A percentile compares a stretch with the other conserved stretches of the same genome.
Evolutionary conservation across 2,329 filamentous ascomycete genomes (phyloP).

Genomic region (Sclerotinia nivalis): DNA sequence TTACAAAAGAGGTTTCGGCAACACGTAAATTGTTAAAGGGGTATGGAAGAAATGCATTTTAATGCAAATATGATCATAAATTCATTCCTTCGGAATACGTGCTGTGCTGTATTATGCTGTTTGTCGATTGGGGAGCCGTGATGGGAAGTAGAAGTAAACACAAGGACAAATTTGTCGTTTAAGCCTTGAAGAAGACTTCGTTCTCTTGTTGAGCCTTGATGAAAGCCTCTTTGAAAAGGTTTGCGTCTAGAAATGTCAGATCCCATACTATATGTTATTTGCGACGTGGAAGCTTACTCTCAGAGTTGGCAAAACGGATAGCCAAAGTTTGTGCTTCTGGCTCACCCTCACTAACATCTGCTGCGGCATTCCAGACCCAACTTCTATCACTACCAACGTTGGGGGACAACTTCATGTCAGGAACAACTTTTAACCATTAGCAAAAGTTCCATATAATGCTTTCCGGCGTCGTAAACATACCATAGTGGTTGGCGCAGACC

Average conservation of each 20-base stretch:
- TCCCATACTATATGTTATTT: background rate
- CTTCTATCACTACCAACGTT: constrained; percentile 97
- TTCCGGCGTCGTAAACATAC: constrained; percentile 55
- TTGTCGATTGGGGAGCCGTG: constrained; percentile 29
- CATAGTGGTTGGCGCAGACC: constrained; percentile 99
- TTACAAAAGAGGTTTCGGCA: constrained; percentile 33
- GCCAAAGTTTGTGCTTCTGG: constrained; percentile 94
- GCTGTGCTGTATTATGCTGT: constrained; percentile 28
- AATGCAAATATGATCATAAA: constrained; percentile 34
- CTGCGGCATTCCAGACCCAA: constrained; percentile 99
- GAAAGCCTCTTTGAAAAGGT: constrained; percentile 96
- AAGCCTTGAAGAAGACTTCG: constrained; percentile 73
- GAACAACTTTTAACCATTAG: constrained; percentile 66
- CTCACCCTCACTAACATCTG: constrained; percentile 97
- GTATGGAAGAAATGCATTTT: constrained; percentile 26
- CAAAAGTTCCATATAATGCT: background rate
- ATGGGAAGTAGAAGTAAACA: constrained; percentile 26
- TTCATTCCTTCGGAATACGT: constrained; percentile 34
- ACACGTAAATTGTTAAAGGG: constrained; percentile 31
- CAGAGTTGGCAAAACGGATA: constrained; percentile 95
- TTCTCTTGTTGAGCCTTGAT: constrained; percentile 97
- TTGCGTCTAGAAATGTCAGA: constrained; percentile 68
- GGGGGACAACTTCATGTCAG: constrained; percentile 97
- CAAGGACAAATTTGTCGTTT: constrained; percentile 25
- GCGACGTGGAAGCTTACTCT: constrained; percentile 65